A percentile compares a stretch with the other conserved stretches of the same genome.
Evolutionary conservation across 1,284 basidiomycete species (phyloP).

Genomic region (Clitocybe nebularis): DNA sequence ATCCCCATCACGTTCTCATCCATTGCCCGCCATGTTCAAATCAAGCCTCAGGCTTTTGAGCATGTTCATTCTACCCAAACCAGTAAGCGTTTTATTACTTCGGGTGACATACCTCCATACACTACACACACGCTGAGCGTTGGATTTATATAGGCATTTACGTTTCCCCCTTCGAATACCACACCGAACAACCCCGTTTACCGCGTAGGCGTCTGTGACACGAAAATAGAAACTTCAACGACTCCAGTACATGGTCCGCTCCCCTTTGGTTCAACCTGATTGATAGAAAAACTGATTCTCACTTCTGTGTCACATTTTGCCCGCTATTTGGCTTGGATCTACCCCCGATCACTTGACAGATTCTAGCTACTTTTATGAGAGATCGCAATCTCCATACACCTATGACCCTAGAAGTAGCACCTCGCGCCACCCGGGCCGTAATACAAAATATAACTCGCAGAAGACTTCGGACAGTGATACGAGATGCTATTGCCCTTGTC

Average conservation of each 20-base stretch:
- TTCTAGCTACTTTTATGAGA: slow-evolving; percentile 6
- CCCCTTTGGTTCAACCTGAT: neutral
- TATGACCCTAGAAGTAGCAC: slow-evolving; percentile 9
- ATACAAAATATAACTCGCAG: neutral
- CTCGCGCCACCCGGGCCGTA: slow-evolving; percentile 4
- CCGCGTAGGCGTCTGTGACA: slow-evolving; percentile 8
- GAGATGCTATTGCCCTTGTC: slow-evolving; percentile 13
- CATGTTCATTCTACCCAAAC: slow-evolving; percentile 21
- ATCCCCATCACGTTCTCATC: neutral
- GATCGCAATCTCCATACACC: slow-evolving; percentile 6
- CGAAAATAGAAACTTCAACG: slow-evolving; percentile 1
- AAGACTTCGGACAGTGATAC: slow-evolving; percentile 1
- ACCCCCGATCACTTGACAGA: slow-evolving; percentile 1
- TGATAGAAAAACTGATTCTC: neutral
- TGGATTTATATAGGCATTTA: slow-evolving; percentile 7
- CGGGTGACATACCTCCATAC: neutral
- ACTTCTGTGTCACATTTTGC: neutral
- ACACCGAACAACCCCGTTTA: slow-evolving; percentile 9
- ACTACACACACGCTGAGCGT: neutral
- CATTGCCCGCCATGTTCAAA: slow-evolving; percentile 13
- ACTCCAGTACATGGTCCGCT: slow-evolving; percentile 2
- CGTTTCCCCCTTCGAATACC: slow-evolving; percentile 14
- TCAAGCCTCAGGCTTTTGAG: slow-evolving; percentile 15
- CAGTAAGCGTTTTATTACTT: slow-evolving; percentile 14
- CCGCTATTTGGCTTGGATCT: neutral